phyloP scores from a whole-genome alignment of 768 basidiomycete species.

The Calvatia gigantea region DNA sequence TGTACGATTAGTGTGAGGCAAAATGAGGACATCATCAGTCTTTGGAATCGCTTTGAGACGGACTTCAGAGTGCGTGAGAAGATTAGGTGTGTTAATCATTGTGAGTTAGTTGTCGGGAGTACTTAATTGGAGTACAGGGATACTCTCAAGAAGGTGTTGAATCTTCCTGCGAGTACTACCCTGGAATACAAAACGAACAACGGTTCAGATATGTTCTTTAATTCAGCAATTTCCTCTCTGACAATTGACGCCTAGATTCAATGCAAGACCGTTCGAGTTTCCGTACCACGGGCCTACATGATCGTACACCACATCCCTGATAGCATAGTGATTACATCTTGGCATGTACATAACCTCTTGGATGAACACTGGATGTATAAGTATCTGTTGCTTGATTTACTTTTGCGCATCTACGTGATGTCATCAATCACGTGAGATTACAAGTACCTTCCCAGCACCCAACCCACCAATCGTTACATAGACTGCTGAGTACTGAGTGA shows the following conservation, averaged over 20 bases:
- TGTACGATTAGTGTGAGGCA: conserved; percentile 93
- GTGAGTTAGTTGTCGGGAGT: background rate
- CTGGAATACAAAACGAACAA: conserved; percentile 98
- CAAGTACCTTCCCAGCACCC: background rate
- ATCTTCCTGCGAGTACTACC: conserved; percentile 70
- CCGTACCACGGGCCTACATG: conserved; percentile 33
- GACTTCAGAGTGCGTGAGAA: conserved; percentile 75
- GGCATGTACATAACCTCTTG: background rate
- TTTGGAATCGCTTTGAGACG: conserved; percentile 87
- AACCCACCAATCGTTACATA: background rate
- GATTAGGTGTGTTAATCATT: conserved; percentile 61
- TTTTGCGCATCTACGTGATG: background rate
- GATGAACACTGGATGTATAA: background rate
- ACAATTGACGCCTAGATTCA: conserved; percentile 51
- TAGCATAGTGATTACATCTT: background rate
- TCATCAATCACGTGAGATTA: conserved; percentile 3
- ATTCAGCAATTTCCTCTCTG: conserved; percentile 5
- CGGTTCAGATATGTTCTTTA: conserved; percentile 39
- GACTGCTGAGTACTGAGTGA: too few relatives aligned
- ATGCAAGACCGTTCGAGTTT: conserved; percentile 89
- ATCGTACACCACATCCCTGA: conserved; percentile 2
- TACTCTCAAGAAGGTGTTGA: conserved; percentile 71
- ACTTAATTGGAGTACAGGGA: conserved; percentile 47
- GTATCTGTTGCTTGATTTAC: background rate
- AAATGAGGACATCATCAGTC: conserved; percentile 88